These are phyloP conservation scores for Sisymbrium irio DNA, from an alignment of 345 rosid genomes.

Conservation along the genomic window DNA sequence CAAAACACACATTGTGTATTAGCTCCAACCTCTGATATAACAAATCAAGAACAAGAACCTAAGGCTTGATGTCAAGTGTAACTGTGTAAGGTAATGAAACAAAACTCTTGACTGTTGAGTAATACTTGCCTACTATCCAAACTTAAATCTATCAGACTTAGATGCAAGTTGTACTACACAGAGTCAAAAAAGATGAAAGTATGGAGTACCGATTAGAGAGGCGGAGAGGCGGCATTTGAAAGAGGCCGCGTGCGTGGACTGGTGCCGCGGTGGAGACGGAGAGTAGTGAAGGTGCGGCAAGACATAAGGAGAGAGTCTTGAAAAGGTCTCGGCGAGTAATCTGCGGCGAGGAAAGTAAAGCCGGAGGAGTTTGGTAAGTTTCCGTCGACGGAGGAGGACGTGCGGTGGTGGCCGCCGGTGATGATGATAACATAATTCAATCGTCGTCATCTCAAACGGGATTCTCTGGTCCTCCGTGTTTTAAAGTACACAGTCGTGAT, in stretches of 20 bases:
- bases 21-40: neutral
- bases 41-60: neutral
- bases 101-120: neutral
- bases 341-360: constrained; percentile 13
- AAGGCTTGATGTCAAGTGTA: neutral
- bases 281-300: constrained; percentile 37
- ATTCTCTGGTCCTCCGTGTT: constrained; percentile 14
- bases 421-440: constrained; percentile 20
- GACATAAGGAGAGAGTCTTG: constrained; percentile 44
- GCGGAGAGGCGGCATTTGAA: constrained; percentile 70
- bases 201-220: constrained; percentile 49
- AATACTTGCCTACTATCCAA: neutral
- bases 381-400: constrained; percentile 32
- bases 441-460: constrained; percentile 8
- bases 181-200: neutral
- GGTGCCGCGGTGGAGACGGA: constrained; percentile 31
- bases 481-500: neutral
- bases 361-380: constrained; percentile 8
- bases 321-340: constrained; percentile 49
- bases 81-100: neutral
- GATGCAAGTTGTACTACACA: neutral
- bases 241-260: constrained; percentile 60
- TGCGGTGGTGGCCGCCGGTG: constrained; percentile 22
- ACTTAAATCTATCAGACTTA: neutral
- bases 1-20: constrained; percentile 10